Percentiles rank a stretch among this genome's conserved stretches.
phyloP scores from a whole-genome alignment of 139 green algal species.

The Coelastrella sp. region DNA sequence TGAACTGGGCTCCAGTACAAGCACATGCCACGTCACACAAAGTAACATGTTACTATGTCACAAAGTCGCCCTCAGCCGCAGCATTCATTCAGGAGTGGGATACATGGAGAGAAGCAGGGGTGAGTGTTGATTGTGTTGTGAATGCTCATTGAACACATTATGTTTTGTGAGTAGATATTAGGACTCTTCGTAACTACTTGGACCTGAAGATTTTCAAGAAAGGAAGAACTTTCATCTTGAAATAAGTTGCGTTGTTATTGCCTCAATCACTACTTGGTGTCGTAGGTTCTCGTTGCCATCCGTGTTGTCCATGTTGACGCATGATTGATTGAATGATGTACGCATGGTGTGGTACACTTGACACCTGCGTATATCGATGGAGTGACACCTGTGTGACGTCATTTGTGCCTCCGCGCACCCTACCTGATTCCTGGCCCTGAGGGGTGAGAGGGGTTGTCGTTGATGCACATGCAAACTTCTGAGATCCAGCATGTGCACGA shows the following conservation, averaged over 20 bases:
- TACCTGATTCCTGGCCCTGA: too few species aligned
- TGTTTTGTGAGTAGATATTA: neutral
- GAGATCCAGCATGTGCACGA: too few species aligned
- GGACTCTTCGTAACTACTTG: too few species aligned
- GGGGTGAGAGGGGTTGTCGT: too few species aligned
- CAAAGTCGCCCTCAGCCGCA: slow-evolving; percentile 56
- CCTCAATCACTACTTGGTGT: too few species aligned
- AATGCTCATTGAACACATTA: neutral
- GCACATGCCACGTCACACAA: slow-evolving; percentile 76
- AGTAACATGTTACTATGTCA: slow-evolving; percentile 66
- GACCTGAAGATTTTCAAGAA: too few species aligned
- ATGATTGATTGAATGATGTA: neutral
- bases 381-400: neutral
- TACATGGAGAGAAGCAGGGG: slow-evolving; percentile 80
- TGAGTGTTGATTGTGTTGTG: slow-evolving; percentile 49
- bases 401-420: neutral
- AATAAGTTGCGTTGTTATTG: too few species aligned
- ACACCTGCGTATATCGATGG: too few species aligned
- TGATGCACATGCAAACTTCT: too few species aligned
- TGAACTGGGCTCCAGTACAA: slow-evolving; percentile 83
- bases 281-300: too few species aligned
- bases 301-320: neutral
- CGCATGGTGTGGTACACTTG: too few species aligned
- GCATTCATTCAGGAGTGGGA: slow-evolving; percentile 88
- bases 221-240: too few species aligned